These are phyloP conservation scores for Cystofilobasidium capitatum DNA, from an alignment of 768 basidiomycete genomes.

Conservation along the genomic window DNA sequence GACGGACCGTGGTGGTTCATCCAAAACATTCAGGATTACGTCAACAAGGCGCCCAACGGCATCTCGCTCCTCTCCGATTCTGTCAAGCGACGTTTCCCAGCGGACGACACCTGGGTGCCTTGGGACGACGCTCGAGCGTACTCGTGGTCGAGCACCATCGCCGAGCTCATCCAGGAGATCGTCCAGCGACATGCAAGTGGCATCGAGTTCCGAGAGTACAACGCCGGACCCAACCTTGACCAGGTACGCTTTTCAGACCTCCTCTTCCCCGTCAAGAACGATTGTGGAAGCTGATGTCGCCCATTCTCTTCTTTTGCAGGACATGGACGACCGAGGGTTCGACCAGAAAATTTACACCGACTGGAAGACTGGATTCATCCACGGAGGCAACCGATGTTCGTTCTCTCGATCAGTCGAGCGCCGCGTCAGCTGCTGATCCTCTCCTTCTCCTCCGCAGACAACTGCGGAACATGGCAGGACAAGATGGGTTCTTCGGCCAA, in stretches of 20 bases:
- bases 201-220: constrained; percentile 88
- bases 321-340: constrained; percentile 89
- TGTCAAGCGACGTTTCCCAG: constrained; percentile 87
- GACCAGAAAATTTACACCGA: constrained; percentile 89
- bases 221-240: constrained; percentile 93
- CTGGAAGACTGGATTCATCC: constrained; percentile 83
- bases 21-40: constrained; percentile 95
- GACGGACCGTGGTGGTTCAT: constrained; percentile 99
- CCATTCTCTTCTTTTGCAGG: constrained; percentile 34
- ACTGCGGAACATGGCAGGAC: constrained; percentile 46
- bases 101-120: constrained; percentile 83
- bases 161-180: constrained; percentile 95
- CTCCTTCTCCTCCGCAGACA: constrained; percentile 5
- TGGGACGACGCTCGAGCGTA: constrained; percentile 84
- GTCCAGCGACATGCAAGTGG: constrained; percentile 86
- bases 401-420: background rate
- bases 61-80: constrained; percentile 64
- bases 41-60: constrained; percentile 71
- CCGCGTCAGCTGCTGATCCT: background rate
- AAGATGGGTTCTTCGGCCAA: constrained; percentile 92
- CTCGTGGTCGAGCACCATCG: constrained; percentile 65
- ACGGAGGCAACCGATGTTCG: constrained; percentile 59
- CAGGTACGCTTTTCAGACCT: constrained; percentile 40
- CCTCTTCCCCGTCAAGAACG: background rate
- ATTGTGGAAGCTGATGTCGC: background rate